Evolutionary conservation across 2,329 filamentous ascomycete genomes (phyloP).

Genomic region (Erysiphe neolycopersici): DNA sequence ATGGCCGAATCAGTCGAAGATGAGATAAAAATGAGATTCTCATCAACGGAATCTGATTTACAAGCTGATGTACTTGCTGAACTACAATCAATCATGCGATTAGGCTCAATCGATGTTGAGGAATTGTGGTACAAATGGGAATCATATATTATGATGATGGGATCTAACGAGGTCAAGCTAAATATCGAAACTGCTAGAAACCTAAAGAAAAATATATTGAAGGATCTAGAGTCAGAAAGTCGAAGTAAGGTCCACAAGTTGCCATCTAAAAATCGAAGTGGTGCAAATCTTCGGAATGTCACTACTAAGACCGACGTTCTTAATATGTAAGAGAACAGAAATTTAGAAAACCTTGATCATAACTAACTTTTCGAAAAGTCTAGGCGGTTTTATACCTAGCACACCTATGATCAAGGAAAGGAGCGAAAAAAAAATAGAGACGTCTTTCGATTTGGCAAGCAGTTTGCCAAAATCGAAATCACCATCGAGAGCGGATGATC

Average conservation of each 20-base stretch:
- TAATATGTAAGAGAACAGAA: constrained; percentile 34
- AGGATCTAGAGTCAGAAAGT: constrained; percentile 52
- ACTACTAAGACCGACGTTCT: constrained; percentile 41
- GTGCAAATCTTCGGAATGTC: constrained; percentile 33
- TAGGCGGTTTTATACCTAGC: constrained; percentile 42
- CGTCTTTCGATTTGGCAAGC: constrained; percentile 19
- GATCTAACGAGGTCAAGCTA: constrained; percentile 45
- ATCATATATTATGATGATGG: constrained; percentile 89
- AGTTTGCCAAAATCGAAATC: constrained; percentile 21
- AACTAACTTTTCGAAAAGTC: too few relatives aligned
- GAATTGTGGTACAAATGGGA: constrained; percentile 99
- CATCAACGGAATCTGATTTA: constrained; percentile 17
- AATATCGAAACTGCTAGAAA: constrained; percentile 44
- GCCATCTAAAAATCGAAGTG: constrained; percentile 33
- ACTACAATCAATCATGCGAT: constrained; percentile 59
- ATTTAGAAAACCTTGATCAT: too few relatives aligned
- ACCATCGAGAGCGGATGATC: constrained; percentile 11
- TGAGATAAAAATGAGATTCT: constrained; percentile 8
- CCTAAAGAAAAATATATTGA: constrained; percentile 71
- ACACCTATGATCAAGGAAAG: constrained; percentile 17
- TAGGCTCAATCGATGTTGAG: constrained; percentile 57
- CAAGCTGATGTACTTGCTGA: constrained; percentile 56
- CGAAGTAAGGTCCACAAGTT: constrained; percentile 38
- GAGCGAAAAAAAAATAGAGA: constrained; percentile 17
- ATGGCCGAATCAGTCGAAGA: constrained; percentile 1